phyloP scores from a whole-genome alignment of 2,329 filamentous ascomycete genomes.

The Colletotrichum sp. region DNA sequence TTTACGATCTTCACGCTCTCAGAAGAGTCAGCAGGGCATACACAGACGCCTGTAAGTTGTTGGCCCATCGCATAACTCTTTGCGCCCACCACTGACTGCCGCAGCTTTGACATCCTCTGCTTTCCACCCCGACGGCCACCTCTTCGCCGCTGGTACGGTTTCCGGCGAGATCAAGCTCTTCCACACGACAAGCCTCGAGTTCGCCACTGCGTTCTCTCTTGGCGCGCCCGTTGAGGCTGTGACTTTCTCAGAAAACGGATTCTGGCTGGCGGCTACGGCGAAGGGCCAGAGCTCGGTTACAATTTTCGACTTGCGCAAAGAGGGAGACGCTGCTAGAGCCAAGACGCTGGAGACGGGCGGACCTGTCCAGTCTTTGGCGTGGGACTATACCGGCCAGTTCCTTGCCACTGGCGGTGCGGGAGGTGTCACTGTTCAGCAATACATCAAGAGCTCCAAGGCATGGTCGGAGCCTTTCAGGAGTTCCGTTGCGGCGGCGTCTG shows the following conservation, averaged over 20 bases:
- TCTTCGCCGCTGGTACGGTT: slow-evolving; percentile 83
- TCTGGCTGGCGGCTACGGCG: slow-evolving; percentile 86
- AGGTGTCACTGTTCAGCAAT: slow-evolving; percentile 87
- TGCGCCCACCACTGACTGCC: slow-evolving; percentile 29
- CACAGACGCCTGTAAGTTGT: slow-evolving; percentile 60
- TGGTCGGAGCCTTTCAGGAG: slow-evolving; percentile 88
- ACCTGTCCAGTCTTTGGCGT: slow-evolving; percentile 76
- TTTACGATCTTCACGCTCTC: slow-evolving; percentile 78
- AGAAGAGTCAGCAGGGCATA: slow-evolving; percentile 79
- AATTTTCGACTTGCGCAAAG: slow-evolving; percentile 91
- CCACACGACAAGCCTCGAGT: slow-evolving; percentile 80
- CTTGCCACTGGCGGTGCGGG: slow-evolving; percentile 81
- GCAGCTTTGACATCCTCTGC: slow-evolving; percentile 75
- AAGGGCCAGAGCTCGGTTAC: slow-evolving; percentile 80
- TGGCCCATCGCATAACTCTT: background rate
- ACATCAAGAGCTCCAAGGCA: slow-evolving; percentile 82
- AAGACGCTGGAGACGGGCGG: slow-evolving; percentile 88
- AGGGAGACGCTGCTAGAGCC: slow-evolving; percentile 78
- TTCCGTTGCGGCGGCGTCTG: slow-evolving; percentile 73
- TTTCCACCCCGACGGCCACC: slow-evolving; percentile 97
- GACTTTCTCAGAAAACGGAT: slow-evolving; percentile 94
- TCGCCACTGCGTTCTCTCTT: slow-evolving; percentile 75
- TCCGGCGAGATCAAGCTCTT: slow-evolving; percentile 87
- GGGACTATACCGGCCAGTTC: slow-evolving; percentile 97
- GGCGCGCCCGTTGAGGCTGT: slow-evolving; percentile 76